Evolutionary conservation across 2,329 filamentous ascomycete genomes (phyloP), one percentile per base, ranked within the genome.

Genomic region (Torrubiellomyces zombiae): DNA sequence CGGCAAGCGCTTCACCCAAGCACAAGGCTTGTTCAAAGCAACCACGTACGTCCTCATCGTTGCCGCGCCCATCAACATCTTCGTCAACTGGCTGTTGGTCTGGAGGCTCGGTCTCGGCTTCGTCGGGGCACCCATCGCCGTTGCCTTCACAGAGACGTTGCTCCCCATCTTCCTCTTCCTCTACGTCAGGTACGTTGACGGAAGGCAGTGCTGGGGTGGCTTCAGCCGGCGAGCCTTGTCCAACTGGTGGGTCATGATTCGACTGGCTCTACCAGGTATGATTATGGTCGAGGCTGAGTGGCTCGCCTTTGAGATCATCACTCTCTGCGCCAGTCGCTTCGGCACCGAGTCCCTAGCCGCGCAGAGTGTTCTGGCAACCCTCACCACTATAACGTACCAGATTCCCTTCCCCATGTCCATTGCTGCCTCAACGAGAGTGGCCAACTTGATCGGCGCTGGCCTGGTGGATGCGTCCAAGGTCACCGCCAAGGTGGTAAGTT

Each of bases 251-350:
- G 40, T 48, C 7, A 91, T 92, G 86, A 68, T 95, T 39, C 70
- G 72, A 23, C 73, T 95, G 18, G 82, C 86, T 1, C 56, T 94
- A 9, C 85, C 86, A 0, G 86, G 86, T 2, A 72, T 95, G 46
- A 58, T 93, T 35, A 94, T 94, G 85, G 77, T 95, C 2, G 74
- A 91, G 47, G 83, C 86, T 5, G 86, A 95, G 47, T 92, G 80
- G 54, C 64, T 94, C 8, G 83, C 85, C 6, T 95, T 95, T 47
- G 86, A 95, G 48, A 71, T 93, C 24, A 59, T 93, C 33, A 93
- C 83, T 0, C 60, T 94, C n/a, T 71, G 74, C 7, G 69, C 80
- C 0, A 80, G 75, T 25, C 80, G 78, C 38, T 74, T 94, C 29
- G 79, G 78, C 10, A 71, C 79, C 2, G 74, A 74, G 11, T 71